phyloP scores from a whole-genome alignment of 2,329 filamentous ascomycete genomes.

The Dothideomycetidae sp. region DNA sequence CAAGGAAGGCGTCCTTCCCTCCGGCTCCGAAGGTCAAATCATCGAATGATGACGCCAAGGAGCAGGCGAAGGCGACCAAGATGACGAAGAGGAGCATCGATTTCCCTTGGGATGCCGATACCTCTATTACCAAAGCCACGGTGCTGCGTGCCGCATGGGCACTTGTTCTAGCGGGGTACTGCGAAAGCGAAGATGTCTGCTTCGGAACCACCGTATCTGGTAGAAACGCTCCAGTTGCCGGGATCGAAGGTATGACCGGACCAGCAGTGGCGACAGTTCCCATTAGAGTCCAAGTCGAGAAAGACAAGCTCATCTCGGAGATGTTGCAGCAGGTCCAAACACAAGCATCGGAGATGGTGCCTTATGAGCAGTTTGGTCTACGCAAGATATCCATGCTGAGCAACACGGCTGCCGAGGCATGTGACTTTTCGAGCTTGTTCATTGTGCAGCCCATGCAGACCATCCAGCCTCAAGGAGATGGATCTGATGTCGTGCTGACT shows the following conservation, averaged over 20 bases:
- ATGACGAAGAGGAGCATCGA: background rate
- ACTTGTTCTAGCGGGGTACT: constrained; percentile 19
- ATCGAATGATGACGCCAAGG: background rate
- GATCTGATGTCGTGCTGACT: constrained; percentile 36
- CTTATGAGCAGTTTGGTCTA: constrained; percentile 25
- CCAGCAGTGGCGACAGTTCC: constrained; percentile 28
- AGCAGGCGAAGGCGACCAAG: background rate
- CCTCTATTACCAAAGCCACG: constrained; percentile 19
- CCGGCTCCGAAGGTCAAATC: background rate
- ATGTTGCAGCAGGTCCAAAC: constrained; percentile 14
- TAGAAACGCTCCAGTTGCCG: constrained; percentile 22
- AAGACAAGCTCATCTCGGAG: constrained; percentile 14
- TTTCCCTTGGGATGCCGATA: background rate
- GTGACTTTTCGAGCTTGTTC: constrained; percentile 25
- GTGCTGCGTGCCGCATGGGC: constrained; percentile 21
- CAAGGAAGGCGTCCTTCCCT: background rate
- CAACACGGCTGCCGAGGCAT: constrained; percentile 40
- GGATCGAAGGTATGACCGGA: constrained; percentile 24
- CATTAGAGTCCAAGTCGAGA: constrained; percentile 21
- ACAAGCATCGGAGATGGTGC: constrained; percentile 19
- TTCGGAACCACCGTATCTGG: constrained; percentile 26
- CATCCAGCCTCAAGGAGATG: constrained; percentile 33
- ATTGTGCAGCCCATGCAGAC: background rate
- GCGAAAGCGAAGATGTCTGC: constrained; percentile 19
- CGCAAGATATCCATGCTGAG: constrained; percentile 29